phyloP scores from a whole-genome alignment of 345 rosid genomes.

The Hibiscus trionum region DNA sequence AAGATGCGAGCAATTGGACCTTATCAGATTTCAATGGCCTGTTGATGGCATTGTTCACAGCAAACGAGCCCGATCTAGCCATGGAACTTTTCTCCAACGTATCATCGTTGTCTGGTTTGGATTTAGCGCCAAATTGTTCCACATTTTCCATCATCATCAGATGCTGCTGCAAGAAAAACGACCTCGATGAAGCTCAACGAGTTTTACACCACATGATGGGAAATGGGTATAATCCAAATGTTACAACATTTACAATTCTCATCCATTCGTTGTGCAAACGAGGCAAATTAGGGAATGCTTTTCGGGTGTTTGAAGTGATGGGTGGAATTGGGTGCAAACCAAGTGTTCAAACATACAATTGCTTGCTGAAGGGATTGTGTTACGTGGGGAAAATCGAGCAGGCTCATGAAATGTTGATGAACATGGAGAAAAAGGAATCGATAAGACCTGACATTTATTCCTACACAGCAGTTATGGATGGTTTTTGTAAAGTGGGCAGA shows the following conservation, averaged over 20 bases:
- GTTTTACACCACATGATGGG: slow-evolving; percentile 37
- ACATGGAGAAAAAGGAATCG: slow-evolving; percentile 23
- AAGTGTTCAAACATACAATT: slow-evolving; percentile 44
- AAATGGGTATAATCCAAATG: slow-evolving; percentile 32
- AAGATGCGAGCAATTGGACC: slow-evolving; percentile 15
- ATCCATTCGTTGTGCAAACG: slow-evolving; percentile 36
- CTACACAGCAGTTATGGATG: slow-evolving; percentile 56
- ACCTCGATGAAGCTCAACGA: slow-evolving; percentile 29
- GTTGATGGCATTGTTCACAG: slow-evolving; percentile 29
- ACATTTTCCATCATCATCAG: slow-evolving; percentile 36
- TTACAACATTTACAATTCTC: slow-evolving; percentile 31
- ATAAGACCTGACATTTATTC: slow-evolving; percentile 46
- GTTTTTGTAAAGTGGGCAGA: slow-evolving; percentile 69
- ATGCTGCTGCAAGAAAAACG: slow-evolving; percentile 38
- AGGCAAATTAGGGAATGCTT: slow-evolving; percentile 43
- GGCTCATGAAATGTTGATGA: slow-evolving; percentile 36
- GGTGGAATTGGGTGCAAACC: slow-evolving; percentile 27
- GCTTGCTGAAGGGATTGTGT: slow-evolving; percentile 59
- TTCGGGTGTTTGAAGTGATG: slow-evolving; percentile 38
- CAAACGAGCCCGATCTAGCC: slow-evolving; percentile 31
- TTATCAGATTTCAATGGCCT: slow-evolving; percentile 30
- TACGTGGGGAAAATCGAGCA: slow-evolving; percentile 67
- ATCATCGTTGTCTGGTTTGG: slow-evolving; percentile 16
- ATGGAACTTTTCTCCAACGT: slow-evolving; percentile 16
- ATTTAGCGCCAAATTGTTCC: slow-evolving; percentile 29